phyloP scores from a whole-genome alignment of 23 red algal species.

The Pyropia haitanensis region DNA sequence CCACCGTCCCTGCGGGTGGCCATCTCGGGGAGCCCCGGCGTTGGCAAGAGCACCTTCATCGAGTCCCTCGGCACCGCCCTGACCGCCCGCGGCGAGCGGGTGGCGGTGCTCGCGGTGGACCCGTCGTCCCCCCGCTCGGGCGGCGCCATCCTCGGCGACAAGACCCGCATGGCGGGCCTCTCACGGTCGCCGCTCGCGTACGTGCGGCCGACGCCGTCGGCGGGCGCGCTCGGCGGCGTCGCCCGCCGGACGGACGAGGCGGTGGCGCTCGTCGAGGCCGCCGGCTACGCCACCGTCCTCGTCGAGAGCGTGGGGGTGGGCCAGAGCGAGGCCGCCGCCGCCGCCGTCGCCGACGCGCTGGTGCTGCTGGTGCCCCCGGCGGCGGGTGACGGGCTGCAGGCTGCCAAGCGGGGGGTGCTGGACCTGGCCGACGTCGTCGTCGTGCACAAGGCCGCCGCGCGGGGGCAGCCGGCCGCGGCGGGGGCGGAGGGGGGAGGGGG shows the following conservation, averaged over 20 bases:
- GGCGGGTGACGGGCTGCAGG: conserved; percentile 29
- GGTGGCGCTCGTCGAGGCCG: conserved; percentile 2
- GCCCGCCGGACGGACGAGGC: conserved; percentile 22
- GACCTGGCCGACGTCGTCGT: conserved; percentile 21
- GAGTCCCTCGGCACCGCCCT: conserved; percentile 5
- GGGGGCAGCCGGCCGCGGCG: no score
- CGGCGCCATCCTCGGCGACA: conserved; percentile 30
- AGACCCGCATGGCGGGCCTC: conserved; percentile 17
- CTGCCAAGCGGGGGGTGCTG: conserved; percentile 14
- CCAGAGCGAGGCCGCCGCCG: conserved; percentile 20
- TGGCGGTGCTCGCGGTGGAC: conserved; percentile 16
- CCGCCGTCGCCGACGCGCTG: conserved; percentile 13
- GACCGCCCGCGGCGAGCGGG: background rate
- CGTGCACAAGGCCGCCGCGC: conserved; percentile 13
- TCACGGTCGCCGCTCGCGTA: conserved; percentile 5
- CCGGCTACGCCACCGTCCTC: conserved; percentile 25
- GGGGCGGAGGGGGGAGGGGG: no score
- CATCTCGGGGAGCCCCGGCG: conserved; percentile 19
- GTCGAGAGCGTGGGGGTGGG: conserved; percentile 39
- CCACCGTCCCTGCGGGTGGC: conserved; percentile 5
- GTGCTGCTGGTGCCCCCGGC: conserved; percentile 14
- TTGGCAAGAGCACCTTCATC: conserved; percentile 21
- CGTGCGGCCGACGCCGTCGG: conserved; percentile 15
- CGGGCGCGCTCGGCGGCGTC: conserved; percentile 16
- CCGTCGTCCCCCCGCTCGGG: conserved; percentile 6